A percentile compares a stretch with the other conserved stretches of the same genome.
These are phyloP conservation scores for Trichoderma orchidacearum DNA, from an alignment of 495 filamentous ascomycete genomes.

Conservation along the genomic window DNA sequence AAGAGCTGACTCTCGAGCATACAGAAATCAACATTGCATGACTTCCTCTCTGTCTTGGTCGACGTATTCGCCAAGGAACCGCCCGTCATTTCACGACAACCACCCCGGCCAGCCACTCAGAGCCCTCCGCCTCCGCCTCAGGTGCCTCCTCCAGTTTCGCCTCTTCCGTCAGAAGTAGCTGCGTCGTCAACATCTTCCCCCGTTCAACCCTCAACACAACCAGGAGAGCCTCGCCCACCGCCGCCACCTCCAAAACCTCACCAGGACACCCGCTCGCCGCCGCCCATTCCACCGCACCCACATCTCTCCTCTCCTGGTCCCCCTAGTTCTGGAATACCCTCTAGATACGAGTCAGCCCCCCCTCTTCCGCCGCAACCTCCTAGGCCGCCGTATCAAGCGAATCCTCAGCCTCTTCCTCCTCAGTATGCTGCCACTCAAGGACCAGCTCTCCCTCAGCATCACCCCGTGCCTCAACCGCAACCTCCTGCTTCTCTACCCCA, in stretches of 20 bases:
- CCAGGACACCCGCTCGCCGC: constrained; percentile 16
- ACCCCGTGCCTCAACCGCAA: not conserved
- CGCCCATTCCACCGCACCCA: constrained; percentile 27
- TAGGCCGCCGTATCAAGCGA: constrained; percentile 4
- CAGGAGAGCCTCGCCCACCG: constrained; percentile 16
- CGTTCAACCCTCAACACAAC: constrained; percentile 8
- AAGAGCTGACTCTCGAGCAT: not conserved
- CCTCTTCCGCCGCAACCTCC: constrained; percentile 20
- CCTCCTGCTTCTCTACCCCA: not conserved
- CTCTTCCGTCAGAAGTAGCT: constrained; percentile 49
- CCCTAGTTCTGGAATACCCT: constrained; percentile 6
- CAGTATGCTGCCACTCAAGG: not conserved
- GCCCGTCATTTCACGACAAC: constrained; percentile 65
- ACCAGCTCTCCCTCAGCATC: constrained; percentile 1
- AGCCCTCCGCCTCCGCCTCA: constrained; percentile 9
- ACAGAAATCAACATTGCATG: constrained; percentile 68
- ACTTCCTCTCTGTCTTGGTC: constrained; percentile 68
- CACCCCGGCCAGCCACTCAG: constrained; percentile 33
- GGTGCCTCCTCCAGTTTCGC: constrained; percentile 53
- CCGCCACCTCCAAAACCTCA: constrained; percentile 22
- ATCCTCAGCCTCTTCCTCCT: constrained; percentile 5
- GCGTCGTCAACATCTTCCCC: constrained; percentile 10
- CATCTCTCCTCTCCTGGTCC: constrained; percentile 11
- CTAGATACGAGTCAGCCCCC: constrained; percentile 28
- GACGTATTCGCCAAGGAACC: constrained; percentile 92